Evolutionary conservation across 306 rosid species (phyloP).

Genomic region (Inga oerstediana): DNA sequence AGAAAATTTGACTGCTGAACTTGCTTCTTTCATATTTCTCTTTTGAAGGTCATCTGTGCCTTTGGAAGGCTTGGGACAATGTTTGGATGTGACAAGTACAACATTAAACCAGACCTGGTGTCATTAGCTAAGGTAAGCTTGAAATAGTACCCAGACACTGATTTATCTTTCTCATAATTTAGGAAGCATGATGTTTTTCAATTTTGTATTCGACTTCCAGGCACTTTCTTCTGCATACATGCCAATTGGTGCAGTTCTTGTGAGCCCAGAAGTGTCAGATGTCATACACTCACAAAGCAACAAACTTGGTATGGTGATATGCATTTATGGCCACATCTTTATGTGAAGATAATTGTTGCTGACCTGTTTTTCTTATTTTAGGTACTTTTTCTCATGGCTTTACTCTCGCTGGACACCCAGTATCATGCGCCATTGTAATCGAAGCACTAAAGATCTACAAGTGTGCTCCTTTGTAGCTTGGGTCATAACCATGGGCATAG

Average conservation of each 20-base stretch:
- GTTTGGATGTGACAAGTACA: slow-evolving; percentile 90
- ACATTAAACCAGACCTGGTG: slow-evolving; percentile 92
- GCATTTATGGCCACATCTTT: neutral
- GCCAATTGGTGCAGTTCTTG: slow-evolving; percentile 94
- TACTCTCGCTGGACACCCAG: slow-evolving; percentile 94
- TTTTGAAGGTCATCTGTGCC: slow-evolving; percentile 82
- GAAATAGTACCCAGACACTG: slow-evolving; percentile 3
- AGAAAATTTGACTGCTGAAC: slow-evolving; percentile 20
- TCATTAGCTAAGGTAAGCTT: slow-evolving; percentile 81
- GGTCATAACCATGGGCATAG: slow-evolving; percentile 1
- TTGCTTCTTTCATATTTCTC: slow-evolving; percentile 31
- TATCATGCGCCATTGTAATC: slow-evolving; percentile 85
- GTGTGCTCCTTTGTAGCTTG: slow-evolving; percentile 48
- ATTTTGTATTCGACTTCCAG: slow-evolving; percentile 44
- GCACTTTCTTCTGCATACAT: slow-evolving; percentile 91
- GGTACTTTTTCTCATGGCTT: slow-evolving; percentile 87
- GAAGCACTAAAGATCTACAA: slow-evolving; percentile 91
- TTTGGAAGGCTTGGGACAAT: slow-evolving; percentile 93
- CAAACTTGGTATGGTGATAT: slow-evolving; percentile 68
- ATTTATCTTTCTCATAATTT: slow-evolving; percentile 9
- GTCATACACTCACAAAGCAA: slow-evolving; percentile 86
- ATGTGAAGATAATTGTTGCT: slow-evolving; percentile 21
- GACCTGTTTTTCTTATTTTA: slow-evolving; percentile 32
- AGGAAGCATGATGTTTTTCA: slow-evolving; percentile 14
- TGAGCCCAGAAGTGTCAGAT: slow-evolving; percentile 82